A percentile compares a stretch with the other conserved stretches of the same genome.
Evolutionary conservation across 2,329 filamentous ascomycete genomes (phyloP).

Genomic region (Fusarium sp.): DNA sequence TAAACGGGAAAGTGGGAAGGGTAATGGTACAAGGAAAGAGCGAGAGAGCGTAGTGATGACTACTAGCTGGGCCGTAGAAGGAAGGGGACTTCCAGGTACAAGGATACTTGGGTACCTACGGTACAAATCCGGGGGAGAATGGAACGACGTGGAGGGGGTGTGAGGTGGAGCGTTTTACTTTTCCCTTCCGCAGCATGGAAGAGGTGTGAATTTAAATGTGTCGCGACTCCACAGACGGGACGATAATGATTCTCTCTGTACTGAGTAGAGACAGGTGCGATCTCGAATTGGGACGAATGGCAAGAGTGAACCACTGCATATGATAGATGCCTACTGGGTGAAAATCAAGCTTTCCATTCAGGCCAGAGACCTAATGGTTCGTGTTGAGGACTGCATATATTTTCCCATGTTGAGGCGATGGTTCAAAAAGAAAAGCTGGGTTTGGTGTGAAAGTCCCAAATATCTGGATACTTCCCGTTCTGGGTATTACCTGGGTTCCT

Average conservation of each 20-base stretch:
- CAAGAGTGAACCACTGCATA: neutral
- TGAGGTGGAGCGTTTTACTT: constrained; percentile 12
- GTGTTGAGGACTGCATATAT: neutral
- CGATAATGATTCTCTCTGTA: constrained; percentile 29
- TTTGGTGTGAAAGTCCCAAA: neutral
- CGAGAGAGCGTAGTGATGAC: constrained; percentile 35
- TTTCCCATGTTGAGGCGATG: neutral
- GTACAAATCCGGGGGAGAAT: constrained; percentile 38
- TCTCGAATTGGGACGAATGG: neutral
- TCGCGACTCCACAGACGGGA: constrained; percentile 22
- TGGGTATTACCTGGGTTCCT: neutral
- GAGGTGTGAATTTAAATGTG: constrained; percentile 3
- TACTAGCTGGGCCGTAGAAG: constrained; percentile 26
- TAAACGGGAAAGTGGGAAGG: constrained; percentile 39
- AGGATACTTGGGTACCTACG: constrained; percentile 32
- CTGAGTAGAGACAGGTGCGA: neutral
- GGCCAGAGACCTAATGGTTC: neutral
- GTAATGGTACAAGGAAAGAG: constrained; percentile 38
- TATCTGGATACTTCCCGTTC: constrained; percentile 14
- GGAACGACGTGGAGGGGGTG: constrained; percentile 31
- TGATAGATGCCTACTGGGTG: neutral
- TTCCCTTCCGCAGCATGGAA: neutral
- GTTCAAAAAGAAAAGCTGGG: neutral
- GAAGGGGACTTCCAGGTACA: constrained; percentile 35
- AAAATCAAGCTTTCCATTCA: neutral